These are phyloP conservation scores for Russula griseocarnosa DNA, from an alignment of 768 basidiomycete species.

Conservation along the genomic window DNA sequence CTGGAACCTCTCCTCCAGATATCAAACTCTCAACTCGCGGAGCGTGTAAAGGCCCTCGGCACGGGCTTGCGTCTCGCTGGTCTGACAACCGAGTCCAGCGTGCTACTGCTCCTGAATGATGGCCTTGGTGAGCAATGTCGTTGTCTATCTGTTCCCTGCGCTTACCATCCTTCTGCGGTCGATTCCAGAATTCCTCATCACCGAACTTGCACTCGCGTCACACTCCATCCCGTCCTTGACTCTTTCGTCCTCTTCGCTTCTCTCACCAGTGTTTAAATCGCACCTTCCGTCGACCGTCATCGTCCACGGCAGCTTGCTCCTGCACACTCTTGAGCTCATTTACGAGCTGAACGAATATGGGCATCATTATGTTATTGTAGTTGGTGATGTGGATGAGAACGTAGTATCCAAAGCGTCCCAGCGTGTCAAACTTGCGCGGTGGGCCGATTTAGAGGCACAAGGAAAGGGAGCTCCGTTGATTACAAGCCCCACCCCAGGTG, in stretches of 20 bases:
- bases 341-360: constrained; percentile 52
- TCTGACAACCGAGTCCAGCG: constrained; percentile 57
- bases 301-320: constrained; percentile 60
- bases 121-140: constrained; percentile 50
- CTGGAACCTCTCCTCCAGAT: constrained; percentile 45
- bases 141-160: not conserved
- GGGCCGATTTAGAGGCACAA: constrained; percentile 66
- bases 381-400: constrained; percentile 56
- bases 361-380: constrained; percentile 60
- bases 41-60: constrained; percentile 68
- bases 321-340: constrained; percentile 65
- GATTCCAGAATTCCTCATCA: constrained; percentile 64
- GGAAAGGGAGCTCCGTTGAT: constrained; percentile 49
- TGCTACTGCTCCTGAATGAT: constrained; percentile 76
- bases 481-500: constrained; percentile 49
- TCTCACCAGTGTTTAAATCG: constrained; percentile 59
- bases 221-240: constrained; percentile 68
- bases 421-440: constrained; percentile 56
- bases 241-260: constrained; percentile 53
- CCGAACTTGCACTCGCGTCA: constrained; percentile 73
- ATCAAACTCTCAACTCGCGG: constrained; percentile 65
- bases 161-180: constrained; percentile 9
- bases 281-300: constrained; percentile 74
- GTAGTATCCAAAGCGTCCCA: constrained; percentile 46
- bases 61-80: constrained; percentile 60